Evolutionary conservation across 2,329 filamentous ascomycete species (phyloP).

Genomic region (Fusarium chaquense): DNA sequence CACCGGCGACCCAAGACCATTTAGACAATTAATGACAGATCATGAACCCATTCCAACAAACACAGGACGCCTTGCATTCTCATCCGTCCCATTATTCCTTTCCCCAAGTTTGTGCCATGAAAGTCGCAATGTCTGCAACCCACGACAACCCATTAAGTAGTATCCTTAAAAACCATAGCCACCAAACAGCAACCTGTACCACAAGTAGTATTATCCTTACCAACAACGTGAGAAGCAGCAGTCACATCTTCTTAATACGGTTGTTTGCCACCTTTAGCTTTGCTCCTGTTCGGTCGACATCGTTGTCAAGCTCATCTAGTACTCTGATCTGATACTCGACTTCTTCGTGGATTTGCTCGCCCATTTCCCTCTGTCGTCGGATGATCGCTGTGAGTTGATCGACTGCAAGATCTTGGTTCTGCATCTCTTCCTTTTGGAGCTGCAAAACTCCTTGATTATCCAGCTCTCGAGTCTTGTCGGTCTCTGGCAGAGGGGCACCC

Average conservation of each 20-base stretch:
- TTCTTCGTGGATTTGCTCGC: constrained; percentile 79
- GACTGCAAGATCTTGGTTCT: constrained; percentile 80
- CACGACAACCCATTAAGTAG: constrained; percentile 45
- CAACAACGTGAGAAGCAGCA: constrained; percentile 42
- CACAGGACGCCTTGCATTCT: constrained; percentile 40
- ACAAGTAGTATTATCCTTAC: constrained; percentile 48
- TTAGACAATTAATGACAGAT: constrained; percentile 11
- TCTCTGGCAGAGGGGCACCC: constrained; percentile 79
- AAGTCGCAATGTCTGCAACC: constrained; percentile 46
- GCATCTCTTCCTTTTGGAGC: constrained; percentile 79
- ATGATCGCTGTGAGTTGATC: constrained; percentile 76
- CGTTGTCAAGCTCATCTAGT: constrained; percentile 74
- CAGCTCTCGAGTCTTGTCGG: constrained; percentile 79
- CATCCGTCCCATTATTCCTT: constrained; percentile 17
- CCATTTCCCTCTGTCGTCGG: constrained; percentile 80
- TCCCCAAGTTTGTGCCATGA: constrained; percentile 42
- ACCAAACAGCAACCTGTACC: constrained; percentile 50
- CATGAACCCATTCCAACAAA: constrained; percentile 17
- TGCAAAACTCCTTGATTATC: constrained; percentile 81
- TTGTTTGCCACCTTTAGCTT: constrained; percentile 83
- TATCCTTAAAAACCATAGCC: constrained; percentile 47
- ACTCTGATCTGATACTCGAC: constrained; percentile 77
- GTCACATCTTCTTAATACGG: constrained; percentile 74
- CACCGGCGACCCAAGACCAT: background rate
- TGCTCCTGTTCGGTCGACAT: constrained; percentile 72